Conservation (phyloP, 352 stramenopile genomes). For the Phytophthora palmivora region DNA sequence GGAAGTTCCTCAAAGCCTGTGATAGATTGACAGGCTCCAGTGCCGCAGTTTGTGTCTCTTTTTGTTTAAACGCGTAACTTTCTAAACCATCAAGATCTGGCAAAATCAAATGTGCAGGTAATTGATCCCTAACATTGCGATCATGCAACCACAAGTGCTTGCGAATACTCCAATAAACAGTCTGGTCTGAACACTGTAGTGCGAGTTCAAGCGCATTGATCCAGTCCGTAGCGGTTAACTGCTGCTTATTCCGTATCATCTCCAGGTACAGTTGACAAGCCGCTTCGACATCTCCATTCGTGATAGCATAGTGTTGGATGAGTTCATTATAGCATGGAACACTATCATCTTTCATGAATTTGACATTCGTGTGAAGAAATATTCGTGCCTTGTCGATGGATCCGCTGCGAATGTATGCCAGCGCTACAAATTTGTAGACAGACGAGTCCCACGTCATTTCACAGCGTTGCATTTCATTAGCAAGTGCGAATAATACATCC, state of each 20-base stretch:
- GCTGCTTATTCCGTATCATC: conserved; percentile 8
- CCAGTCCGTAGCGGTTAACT: conserved; percentile 7
- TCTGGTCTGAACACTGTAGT: background rate
- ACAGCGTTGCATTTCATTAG: conserved; percentile 46
- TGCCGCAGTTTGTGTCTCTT: background rate
- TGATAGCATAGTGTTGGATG: conserved; percentile 6
- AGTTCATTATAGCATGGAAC: conserved; percentile 7
- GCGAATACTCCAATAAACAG: conserved; percentile 7
- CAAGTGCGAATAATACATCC: conserved; percentile 45
- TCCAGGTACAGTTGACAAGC: conserved; percentile 16
- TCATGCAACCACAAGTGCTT: background rate
- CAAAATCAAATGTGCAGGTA: conserved; percentile 11
- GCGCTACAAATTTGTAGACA: conserved; percentile 53
- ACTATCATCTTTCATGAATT: background rate
- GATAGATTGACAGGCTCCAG: background rate
- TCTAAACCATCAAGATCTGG: background rate
- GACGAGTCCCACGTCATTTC: conserved; percentile 52
- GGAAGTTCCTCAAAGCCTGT: background rate
- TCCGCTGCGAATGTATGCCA: conserved; percentile 45
- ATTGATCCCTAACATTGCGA: background rate
- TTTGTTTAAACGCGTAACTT: background rate
- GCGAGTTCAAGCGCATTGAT: conserved; percentile 9
- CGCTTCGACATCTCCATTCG: background rate
- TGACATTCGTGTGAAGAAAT: conserved; percentile 1
- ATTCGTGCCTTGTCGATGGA: conserved; percentile 5